Evolutionary conservation across 805 yeast species (phyloP), one percentile per base, ranked within the genome.

Genomic region (Saturnispora saitoi): DNA sequence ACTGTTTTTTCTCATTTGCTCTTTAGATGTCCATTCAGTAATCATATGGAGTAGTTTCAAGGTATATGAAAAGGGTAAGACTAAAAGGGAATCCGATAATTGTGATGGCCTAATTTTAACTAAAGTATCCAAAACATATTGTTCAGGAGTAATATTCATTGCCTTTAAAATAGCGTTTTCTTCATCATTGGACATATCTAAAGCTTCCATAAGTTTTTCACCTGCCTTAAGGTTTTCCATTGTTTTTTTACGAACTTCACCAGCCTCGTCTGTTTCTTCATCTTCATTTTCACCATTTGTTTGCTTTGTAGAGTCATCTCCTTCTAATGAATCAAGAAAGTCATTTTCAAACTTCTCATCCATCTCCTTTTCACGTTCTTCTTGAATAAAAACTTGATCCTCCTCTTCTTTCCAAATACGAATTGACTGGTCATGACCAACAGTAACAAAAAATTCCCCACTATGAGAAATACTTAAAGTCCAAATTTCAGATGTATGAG

Each of bases 401-500:
- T 86, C 93, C 4, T 95, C 86, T 63, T 88, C 89, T 51, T 76
- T 76, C 99, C 99, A 93, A n/a, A 90, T 67, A 63, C 99, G 76
- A 43, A 91, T 79, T 59, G 95, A 82, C 61, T 88, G 95, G 64
- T 93, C 99, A 63, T 93, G 99, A 5, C 96, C 82, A 1, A 90
- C 83, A 15, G 95, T 77, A 4, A 86, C 82, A 54, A 88, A 77
- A 57, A 80, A 80, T 19, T 75, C 68, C 2, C 95, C 96, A 56
- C 75, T 78, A 24, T 68, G 66, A 51, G 95, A 80, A 15, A 91
- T 76, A n/a, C 90, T 83, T 43, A 93, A 63, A 36, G 88, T 77
- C 99, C 98, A 93, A 22, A 93, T 95, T 68, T 93, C 98, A 49
- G 88, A 77, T 51, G 88, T 95, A 64, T 93, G 98, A 4, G 84